Evolutionary conservation across 805 yeast genomes (phyloP).

Genomic region (Isabelozyma pseudorhagii): DNA sequence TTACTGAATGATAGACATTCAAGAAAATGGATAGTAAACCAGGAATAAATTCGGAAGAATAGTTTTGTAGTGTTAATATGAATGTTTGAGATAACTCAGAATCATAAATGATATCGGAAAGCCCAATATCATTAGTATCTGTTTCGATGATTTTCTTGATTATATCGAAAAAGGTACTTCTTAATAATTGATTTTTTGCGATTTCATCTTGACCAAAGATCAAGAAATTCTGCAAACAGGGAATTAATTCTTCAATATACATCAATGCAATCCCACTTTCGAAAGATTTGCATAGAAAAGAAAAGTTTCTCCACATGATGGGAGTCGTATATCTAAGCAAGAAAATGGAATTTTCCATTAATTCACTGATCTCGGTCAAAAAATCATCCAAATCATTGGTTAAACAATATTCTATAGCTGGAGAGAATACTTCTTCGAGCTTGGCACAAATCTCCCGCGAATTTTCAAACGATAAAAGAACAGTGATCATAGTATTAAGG

Average conservation of each 20-base stretch:
- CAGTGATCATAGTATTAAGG: slow-evolving; percentile 77
- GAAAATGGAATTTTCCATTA: slow-evolving; percentile 50
- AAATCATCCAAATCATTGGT: slow-evolving; percentile 67
- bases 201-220: slow-evolving; percentile 47
- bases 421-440: slow-evolving; percentile 65
- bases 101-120: slow-evolving; percentile 54
- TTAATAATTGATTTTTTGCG: slow-evolving; percentile 38
- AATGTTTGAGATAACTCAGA: slow-evolving; percentile 66
- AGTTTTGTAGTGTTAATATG: slow-evolving; percentile 53
- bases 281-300: slow-evolving; percentile 34
- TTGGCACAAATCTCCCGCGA: slow-evolving; percentile 61
- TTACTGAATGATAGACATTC: slow-evolving; percentile 25
- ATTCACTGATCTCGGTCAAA: slow-evolving; percentile 71
- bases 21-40: slow-evolving; percentile 43
- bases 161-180: slow-evolving; percentile 49
- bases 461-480: slow-evolving; percentile 78
- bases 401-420: slow-evolving; percentile 67
- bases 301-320: slow-evolving; percentile 71
- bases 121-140: slow-evolving; percentile 45
- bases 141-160: slow-evolving; percentile 43
- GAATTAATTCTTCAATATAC: slow-evolving; percentile 72
- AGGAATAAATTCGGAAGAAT: slow-evolving; percentile 45
- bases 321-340: slow-evolving; percentile 47
- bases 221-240: slow-evolving; percentile 71
- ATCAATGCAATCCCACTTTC: slow-evolving; percentile 47